Evolutionary conservation across 2,329 filamentous ascomycete species (phyloP).

Genomic region (Juglanconis juglandina): DNA sequence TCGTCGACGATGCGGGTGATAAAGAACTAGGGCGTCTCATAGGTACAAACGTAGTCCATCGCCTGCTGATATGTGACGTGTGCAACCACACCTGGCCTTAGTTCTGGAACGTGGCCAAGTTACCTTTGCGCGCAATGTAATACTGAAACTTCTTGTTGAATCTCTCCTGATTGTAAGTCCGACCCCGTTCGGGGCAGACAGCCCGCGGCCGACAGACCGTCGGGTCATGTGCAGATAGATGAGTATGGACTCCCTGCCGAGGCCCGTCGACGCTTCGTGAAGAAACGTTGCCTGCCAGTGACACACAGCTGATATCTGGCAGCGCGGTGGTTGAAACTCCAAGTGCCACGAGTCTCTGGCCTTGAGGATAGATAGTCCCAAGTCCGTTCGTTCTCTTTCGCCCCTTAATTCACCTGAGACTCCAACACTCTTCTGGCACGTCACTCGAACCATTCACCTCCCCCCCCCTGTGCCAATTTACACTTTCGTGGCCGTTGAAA

Average conservation of each 20-base stretch:
- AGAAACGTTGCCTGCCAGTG: not conserved
- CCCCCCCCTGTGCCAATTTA: too few relatives aligned
- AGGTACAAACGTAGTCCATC: not conserved
- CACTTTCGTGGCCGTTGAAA: not conserved
- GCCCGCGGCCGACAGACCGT: not conserved
- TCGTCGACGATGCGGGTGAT: not conserved
- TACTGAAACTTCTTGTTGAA: not conserved
- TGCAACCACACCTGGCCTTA: not conserved
- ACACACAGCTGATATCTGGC: not conserved
- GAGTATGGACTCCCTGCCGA: not conserved
- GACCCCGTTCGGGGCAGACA: too few relatives aligned
- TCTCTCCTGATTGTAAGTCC: too few relatives aligned
- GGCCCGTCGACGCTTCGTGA: not conserved
- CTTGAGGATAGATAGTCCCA: not conserved
- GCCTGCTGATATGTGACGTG: not conserved
- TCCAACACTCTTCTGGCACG: not conserved
- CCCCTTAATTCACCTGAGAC: constrained; percentile 6
- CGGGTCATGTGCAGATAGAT: not conserved
- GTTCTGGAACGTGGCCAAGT: not conserved
- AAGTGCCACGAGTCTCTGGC: not conserved
- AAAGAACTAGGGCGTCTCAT: not conserved
- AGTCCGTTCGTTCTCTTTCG: not conserved
- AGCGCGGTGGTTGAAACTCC: not conserved
- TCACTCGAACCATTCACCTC: not conserved
- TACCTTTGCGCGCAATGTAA: not conserved